Evolutionary conservation across 345 rosid genomes (phyloP), one percentile per base, ranked within the genome.

Genomic region (Chamaenerion angustifolium): DNA sequence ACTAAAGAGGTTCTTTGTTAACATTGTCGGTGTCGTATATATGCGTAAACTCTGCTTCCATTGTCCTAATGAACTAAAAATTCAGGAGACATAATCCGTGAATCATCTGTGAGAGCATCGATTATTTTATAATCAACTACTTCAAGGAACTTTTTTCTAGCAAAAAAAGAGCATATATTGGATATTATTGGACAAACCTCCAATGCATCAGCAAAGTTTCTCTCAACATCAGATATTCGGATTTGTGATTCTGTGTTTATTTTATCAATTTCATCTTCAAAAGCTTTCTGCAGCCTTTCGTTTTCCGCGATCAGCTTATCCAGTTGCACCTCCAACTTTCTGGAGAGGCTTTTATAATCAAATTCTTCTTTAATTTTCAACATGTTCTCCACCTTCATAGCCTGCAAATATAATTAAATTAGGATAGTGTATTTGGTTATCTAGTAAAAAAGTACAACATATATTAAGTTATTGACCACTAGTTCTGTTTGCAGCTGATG

Each of bases 301-400:
- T 85, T 79, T 72, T 93, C 99, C 11, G 80, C 90, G 62, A 82
- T 81, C 40, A 93, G 79, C 74, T 84, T 93, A 64, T 93, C 95
- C 60, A 88, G 58, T 61, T 93, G 99, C 56, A 76, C 64, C 63
- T 93, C 99, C 40, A 93, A 84, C 76, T 65, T 81, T 71, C 95
- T 80, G 43, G 99, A 74, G 72, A 88, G 78, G 71, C 99, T 88
- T 77, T 82, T 93, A 67, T 85, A 93, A 71, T 93, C 99, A 76
- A 85, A 93, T 68, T 93, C 96, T 64, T 88, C 99, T 76, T 93
- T 92, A 59, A 92, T 76, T 81, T 78, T 88, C 75, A 93, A 68
- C 99, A 93, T 88, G 73, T 88, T 93, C 72, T 93, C 95, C 63
- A 93, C 95, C 82, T 88, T 93, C 99, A 93, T 93, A 56, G 99